These are phyloP conservation scores for Pseudocercospora cruenta DNA, from an alignment of 2,329 filamentous ascomycete species.

Conservation along the genomic window DNA sequence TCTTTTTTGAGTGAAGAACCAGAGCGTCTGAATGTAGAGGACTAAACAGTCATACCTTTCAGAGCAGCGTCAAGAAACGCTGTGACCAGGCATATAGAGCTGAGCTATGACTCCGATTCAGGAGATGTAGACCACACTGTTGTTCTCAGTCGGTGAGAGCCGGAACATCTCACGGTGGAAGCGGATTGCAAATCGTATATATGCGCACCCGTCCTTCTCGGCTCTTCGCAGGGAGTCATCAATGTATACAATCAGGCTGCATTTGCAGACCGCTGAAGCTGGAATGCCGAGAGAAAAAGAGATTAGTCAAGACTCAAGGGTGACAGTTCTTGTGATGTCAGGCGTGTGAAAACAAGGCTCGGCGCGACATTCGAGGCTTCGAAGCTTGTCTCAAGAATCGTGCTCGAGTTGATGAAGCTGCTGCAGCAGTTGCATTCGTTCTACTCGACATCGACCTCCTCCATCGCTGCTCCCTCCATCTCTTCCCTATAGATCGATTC, in stretches of 20 bases:
- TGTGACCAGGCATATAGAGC: not conserved
- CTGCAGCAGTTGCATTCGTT: conserved; percentile 1
- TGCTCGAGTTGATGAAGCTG: conserved; percentile 3
- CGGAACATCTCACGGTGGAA: not conserved
- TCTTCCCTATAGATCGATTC: not conserved
- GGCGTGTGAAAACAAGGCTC: not conserved
- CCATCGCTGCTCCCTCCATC: conserved; percentile 10
- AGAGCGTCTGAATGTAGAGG: not conserved
- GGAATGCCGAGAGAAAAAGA: not conserved
- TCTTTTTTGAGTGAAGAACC: not conserved
- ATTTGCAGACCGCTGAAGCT: not conserved
- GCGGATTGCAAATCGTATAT: not conserved
- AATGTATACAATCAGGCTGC: not conserved
- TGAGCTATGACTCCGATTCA: not conserved
- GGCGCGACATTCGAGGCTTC: not conserved
- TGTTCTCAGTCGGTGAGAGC: not conserved
- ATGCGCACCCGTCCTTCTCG: not conserved
- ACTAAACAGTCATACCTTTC: not conserved
- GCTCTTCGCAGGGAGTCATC: not conserved
- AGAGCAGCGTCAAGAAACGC: not conserved
- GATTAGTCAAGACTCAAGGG: conserved; percentile 5
- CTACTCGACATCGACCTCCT: not conserved
- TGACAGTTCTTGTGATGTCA: not conserved
- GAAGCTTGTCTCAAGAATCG: conserved; percentile 12
- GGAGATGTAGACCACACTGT: not conserved